A percentile compares a stretch with the other conserved stretches of the same genome.
Conservation (phyloP, 306 rosid species). For the Glycine soja region DNA sequence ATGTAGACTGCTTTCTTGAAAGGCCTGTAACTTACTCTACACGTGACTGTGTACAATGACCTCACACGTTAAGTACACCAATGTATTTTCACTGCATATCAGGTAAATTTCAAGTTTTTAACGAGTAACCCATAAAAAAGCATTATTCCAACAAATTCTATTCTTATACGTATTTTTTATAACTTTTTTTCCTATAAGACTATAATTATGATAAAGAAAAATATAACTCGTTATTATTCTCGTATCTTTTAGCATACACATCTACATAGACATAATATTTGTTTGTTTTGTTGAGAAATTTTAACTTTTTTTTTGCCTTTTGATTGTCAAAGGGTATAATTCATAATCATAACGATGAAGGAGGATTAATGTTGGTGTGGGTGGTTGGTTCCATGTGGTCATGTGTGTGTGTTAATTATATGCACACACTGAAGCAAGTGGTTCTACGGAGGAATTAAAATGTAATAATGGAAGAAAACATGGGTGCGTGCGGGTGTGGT, state of each 20-base stretch:
- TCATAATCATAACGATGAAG: not conserved
- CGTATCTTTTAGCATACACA: not conserved
- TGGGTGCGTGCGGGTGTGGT: not conserved
- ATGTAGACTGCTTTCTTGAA: slow-evolving; percentile 3
- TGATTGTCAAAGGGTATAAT: too few species aligned
- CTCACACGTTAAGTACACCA: slow-evolving; percentile 3
- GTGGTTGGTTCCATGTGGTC: not conserved
- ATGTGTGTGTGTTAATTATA: not conserved
- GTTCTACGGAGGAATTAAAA: not conserved
- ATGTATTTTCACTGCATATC: slow-evolving; percentile 31
- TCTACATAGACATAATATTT: not conserved
- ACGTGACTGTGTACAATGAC: slow-evolving; percentile 32
- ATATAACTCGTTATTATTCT: not conserved
- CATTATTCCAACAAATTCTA: not conserved
- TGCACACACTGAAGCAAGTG: not conserved
- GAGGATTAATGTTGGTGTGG: not conserved
- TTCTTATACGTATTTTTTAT: not conserved
- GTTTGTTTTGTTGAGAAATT: not conserved
- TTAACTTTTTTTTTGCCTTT: too few species aligned
- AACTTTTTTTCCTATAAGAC: not conserved
- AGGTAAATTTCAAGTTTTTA: not conserved
- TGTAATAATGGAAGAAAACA: not conserved
- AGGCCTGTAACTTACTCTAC: slow-evolving; percentile 10
- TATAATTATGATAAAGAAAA: not conserved
- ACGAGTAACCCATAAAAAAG: not conserved